Evolutionary conservation across 257 asterid genomes (phyloP), one percentile per base, ranked within the genome.

Genomic region (Solanum sejunctum): DNA sequence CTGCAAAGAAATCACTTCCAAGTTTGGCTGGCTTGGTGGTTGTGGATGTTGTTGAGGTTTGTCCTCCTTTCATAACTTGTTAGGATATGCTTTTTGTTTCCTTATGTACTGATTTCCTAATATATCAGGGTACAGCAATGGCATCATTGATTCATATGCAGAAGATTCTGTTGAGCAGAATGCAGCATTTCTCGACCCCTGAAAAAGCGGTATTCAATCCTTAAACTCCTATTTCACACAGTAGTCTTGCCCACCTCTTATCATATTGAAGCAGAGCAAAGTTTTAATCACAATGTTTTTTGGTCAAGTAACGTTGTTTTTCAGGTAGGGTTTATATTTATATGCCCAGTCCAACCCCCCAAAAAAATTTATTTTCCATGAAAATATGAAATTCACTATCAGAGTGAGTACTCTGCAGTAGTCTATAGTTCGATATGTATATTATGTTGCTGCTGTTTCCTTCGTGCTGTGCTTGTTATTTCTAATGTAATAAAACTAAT

Each of bases 41-140:
- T 83, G 98, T 96, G 88, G 99, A 96, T 88, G 99, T 97, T 89
- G 99, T 97, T 88, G 99, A 97, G 99, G 99, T 97, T 84, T 84
- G 84, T 61, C 72, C 67, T 28, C 56, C 41, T 81, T 75, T 81
- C 51, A 3, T 11, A 28, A 52, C 61, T 43, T 72, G 49, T 36
- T 28, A 84, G 64, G 54, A 57, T 84, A 12, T 51, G 54, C 32
- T 51, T 84, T 52, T 72, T 69, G 41, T 57, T 69, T 55, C 56
- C 36, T 54, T 23, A 21, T 49, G 13, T 60, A 85, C 67, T 75
- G 60, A 51, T 83, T 85, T 84, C 79, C 80, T 81, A 56, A 84
- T 85, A 89, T 89, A 87, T 84, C 97, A 95, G 98, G 99, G 99
- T 58, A 94, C 99, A 80, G 98, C 98, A 85, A 88, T 97, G 93